A percentile compares a stretch with the other conserved stretches of the same genome.
phyloP scores from a whole-genome alignment of 2,329 filamentous ascomycete genomes.

The Ascochyta fabae region DNA sequence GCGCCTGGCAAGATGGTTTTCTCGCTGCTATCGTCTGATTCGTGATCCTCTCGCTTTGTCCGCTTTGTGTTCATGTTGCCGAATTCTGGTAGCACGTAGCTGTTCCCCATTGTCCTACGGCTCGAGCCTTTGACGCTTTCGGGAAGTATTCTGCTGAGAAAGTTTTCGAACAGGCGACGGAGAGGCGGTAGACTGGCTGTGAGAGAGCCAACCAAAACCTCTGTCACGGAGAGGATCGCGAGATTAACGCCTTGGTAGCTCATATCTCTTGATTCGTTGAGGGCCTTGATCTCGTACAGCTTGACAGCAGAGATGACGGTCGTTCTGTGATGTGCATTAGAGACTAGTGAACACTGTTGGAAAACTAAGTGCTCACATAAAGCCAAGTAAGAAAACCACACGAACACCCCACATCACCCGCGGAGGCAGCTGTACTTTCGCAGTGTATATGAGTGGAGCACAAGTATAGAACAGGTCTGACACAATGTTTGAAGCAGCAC shows the following conservation, averaged over 20 bases:
- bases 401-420: slow-evolving; percentile 15
- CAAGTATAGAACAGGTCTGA: slow-evolving; percentile 17
- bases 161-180: slow-evolving; percentile 14
- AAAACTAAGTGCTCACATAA: slow-evolving; percentile 1
- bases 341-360: too few relatives aligned
- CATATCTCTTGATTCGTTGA: slow-evolving; percentile 4
- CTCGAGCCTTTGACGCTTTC: background rate
- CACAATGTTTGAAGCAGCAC: slow-evolving; percentile 11
- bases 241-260: slow-evolving; percentile 14
- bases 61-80: background rate
- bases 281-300: slow-evolving; percentile 14
- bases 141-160: slow-evolving; percentile 11
- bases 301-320: slow-evolving; percentile 18
- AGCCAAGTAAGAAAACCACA: slow-evolving; percentile 15
- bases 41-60: slow-evolving; percentile 1
- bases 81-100: background rate
- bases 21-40: slow-evolving; percentile 15
- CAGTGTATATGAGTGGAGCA: slow-evolving; percentile 14
- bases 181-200: slow-evolving; percentile 19
- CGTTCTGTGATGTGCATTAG: slow-evolving; percentile 4
- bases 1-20: slow-evolving; percentile 6
- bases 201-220: slow-evolving; percentile 13
- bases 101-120: background rate
- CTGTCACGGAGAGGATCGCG: slow-evolving; percentile 11
- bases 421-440: slow-evolving; percentile 8